Percentiles rank a stretch among this genome's conserved stretches.
Conservation (phyloP, 2,329 filamentous ascomycete genomes). For the Rachicladosporium sp. region DNA sequence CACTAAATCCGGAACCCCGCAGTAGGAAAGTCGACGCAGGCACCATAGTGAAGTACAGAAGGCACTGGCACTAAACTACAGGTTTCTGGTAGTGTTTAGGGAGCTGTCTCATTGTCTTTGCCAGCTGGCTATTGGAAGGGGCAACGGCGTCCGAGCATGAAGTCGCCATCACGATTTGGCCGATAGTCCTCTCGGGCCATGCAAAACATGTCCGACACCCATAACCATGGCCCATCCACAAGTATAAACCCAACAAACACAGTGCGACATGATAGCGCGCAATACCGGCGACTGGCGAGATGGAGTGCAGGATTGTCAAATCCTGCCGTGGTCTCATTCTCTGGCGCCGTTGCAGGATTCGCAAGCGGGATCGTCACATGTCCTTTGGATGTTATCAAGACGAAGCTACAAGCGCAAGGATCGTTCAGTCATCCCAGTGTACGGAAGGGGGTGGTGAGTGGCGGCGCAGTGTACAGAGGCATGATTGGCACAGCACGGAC, state of each 20-base stretch:
- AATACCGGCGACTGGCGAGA: slow-evolving; percentile 26
- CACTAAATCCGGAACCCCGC: too few relatives aligned
- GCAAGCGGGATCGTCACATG: slow-evolving; percentile 91
- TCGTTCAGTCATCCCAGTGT: slow-evolving; percentile 48
- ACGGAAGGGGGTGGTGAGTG: slow-evolving; percentile 22
- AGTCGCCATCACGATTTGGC: slow-evolving; percentile 7
- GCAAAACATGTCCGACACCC: slow-evolving; percentile 19
- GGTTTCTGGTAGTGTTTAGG: too few relatives aligned
- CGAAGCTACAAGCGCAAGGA: slow-evolving; percentile 90
- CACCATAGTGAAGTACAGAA: too few relatives aligned
- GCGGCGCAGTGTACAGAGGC: slow-evolving; percentile 61
- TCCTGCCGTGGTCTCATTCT: slow-evolving; percentile 61
- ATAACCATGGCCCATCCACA: slow-evolving; percentile 17
- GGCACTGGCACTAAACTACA: too few relatives aligned
- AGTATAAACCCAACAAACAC: slow-evolving; percentile 4
- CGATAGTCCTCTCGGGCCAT: slow-evolving; percentile 20
- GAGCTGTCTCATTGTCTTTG: too few relatives aligned
- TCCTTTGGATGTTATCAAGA: slow-evolving; percentile 97
- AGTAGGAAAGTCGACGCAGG: too few relatives aligned
- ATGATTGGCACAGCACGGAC: slow-evolving; percentile 73
- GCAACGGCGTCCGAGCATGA: slow-evolving; percentile 15
- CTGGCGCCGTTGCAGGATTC: slow-evolving; percentile 80
- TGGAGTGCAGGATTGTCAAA: slow-evolving; percentile 38
- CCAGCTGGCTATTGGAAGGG: too few relatives aligned
- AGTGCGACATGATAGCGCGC: slow-evolving; percentile 12